Evolutionary conservation across 805 yeast genomes (phyloP).

Genomic region (Maudiozyma saulgeensis): DNA sequence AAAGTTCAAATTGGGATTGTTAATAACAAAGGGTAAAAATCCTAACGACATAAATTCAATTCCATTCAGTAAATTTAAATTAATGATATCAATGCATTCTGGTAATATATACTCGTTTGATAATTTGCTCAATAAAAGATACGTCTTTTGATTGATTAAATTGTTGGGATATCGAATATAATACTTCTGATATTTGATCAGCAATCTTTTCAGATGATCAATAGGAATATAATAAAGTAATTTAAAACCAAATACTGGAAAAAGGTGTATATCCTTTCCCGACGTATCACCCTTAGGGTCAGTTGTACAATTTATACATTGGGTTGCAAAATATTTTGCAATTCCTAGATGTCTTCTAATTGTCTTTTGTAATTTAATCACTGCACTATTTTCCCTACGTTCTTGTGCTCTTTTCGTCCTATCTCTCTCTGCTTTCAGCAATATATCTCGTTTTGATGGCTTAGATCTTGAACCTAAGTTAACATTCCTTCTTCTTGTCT

Average conservation of each 20-base stretch:
- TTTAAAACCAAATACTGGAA: constrained; percentile 27
- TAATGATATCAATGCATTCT: constrained; percentile 5
- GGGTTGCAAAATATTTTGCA: constrained; percentile 15
- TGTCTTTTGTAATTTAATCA: constrained; percentile 39
- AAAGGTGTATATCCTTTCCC: constrained; percentile 7
- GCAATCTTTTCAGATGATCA: constrained; percentile 5
- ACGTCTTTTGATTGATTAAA: constrained; percentile 5
- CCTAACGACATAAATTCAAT: not conserved
- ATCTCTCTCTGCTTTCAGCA: constrained; percentile 59
- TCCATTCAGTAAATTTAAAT: constrained; percentile 4
- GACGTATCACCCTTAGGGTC: not conserved
- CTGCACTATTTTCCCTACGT: constrained; percentile 42
- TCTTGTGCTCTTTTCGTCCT: constrained; percentile 54
- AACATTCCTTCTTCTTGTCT: constrained; percentile 44
- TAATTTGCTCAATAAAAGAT: not conserved
- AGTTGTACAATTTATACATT: not conserved
- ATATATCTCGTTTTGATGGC: constrained; percentile 32
- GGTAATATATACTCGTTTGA: constrained; percentile 1
- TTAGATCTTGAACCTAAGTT: constrained; percentile 46
- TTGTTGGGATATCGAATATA: constrained; percentile 7
- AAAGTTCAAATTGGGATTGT: not conserved
- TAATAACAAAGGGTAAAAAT: not conserved
- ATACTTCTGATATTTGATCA: constrained; percentile 5
- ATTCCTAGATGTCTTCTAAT: constrained; percentile 34
- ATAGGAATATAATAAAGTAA: constrained; percentile 9